Evolutionary conservation across 116 monocot species (phyloP).

Genomic region (Posidonia oceanica): DNA sequence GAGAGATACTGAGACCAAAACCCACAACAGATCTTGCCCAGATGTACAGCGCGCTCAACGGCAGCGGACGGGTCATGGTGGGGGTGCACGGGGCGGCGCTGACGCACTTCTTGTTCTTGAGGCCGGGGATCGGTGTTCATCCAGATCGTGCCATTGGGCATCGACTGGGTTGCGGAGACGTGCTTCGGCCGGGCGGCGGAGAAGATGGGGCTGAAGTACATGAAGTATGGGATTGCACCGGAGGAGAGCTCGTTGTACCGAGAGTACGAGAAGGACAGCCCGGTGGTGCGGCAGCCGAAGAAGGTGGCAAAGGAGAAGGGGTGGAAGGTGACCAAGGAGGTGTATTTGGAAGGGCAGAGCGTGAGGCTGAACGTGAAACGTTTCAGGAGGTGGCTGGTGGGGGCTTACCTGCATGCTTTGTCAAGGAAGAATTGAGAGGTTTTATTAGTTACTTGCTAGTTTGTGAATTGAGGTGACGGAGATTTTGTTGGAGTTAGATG

Average conservation of each 20-base stretch:
- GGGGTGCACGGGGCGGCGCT: constrained; percentile 82
- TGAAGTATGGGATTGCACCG: constrained; percentile 30
- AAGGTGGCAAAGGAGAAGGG: constrained; percentile 29
- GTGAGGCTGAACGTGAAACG: constrained; percentile 49
- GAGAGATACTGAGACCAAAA: constrained; percentile 26
- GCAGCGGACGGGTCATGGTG: constrained; percentile 34
- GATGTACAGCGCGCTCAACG: constrained; percentile 31
- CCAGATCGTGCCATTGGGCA: constrained; percentile 63
- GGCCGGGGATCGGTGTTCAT: constrained; percentile 39
- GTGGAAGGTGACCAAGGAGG: constrained; percentile 53
- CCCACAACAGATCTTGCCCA: constrained; percentile 24
- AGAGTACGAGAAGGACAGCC: constrained; percentile 25
- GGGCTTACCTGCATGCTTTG: not conserved
- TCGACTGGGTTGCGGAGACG: constrained; percentile 42
- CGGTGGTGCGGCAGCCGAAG: constrained; percentile 39
- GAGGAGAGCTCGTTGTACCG: constrained; percentile 51
- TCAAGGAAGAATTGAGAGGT: not conserved
- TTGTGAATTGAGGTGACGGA: too few species aligned
- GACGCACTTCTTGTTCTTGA: constrained; percentile 73
- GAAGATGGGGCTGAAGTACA: constrained; percentile 46
- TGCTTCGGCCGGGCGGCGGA: constrained; percentile 52
- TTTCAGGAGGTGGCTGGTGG: constrained; percentile 13
- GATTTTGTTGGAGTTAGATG: too few species aligned
- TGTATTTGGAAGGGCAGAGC: constrained; percentile 59
- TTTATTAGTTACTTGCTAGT: too few species aligned